Conservation (phyloP, 768 basidiomycete genomes). For the Boletus pseudopeckii region DNA sequence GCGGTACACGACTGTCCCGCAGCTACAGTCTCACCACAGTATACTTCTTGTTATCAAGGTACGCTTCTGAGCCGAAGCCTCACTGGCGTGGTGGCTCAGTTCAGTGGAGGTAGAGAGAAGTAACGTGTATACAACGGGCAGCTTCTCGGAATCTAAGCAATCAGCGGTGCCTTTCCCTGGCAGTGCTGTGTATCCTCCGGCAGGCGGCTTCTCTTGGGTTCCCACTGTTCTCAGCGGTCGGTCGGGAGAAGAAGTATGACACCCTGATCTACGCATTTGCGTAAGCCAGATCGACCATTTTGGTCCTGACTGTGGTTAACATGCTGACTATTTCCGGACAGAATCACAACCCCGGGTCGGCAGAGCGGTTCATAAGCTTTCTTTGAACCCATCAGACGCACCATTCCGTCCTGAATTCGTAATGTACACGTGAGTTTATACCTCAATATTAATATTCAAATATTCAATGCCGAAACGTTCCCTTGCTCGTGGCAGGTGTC, state of each 20-base stretch:
- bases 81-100: background rate
- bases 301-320: no score
- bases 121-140: background rate
- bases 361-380: constrained; percentile 23
- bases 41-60: background rate
- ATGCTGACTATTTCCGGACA: constrained; percentile 6
- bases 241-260: constrained; percentile 58
- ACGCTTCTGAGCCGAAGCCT: background rate
- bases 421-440: constrained; percentile 4
- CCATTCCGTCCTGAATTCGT: constrained; percentile 54
- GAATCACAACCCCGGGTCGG: constrained; percentile 25
- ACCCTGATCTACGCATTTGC: constrained; percentile 63
- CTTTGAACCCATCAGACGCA: constrained; percentile 39
- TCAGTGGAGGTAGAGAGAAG: background rate
- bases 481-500: background rate
- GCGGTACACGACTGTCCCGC: no score
- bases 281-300: constrained; percentile 25
- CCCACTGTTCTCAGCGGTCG: constrained; percentile 44
- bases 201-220: no score
- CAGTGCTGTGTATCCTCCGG: background rate
- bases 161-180: background rate
- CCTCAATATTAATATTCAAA: no score
- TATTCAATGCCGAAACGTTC: background rate
- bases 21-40: background rate
- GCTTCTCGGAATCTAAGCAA: background rate